phyloP scores from a whole-genome alignment of 139 green algal species.

The Coccomyxa sp. region DNA sequence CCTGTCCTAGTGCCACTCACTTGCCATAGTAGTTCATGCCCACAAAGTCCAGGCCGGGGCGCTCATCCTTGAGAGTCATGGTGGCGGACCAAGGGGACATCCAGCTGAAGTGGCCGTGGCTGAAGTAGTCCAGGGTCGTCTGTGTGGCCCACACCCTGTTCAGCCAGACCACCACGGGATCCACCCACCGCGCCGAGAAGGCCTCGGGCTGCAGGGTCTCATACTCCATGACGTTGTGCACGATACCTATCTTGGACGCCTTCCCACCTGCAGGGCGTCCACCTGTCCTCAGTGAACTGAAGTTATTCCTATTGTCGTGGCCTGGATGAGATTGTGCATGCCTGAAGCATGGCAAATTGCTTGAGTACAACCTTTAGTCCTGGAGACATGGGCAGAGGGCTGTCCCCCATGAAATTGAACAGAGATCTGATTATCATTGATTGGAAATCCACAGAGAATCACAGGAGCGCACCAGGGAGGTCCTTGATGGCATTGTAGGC shows the following conservation, averaged over 20 bases:
- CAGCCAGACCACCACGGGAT: conserved; percentile 17
- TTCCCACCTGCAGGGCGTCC: too few species aligned
- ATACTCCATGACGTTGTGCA: conserved; percentile 58
- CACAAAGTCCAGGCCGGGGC: conserved; percentile 42
- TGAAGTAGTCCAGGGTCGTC: conserved; percentile 40
- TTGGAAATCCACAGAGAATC: too few species aligned
- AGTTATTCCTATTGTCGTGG: too few species aligned
- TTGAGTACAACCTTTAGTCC: too few species aligned
- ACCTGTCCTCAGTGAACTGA: too few species aligned
- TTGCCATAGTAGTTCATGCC: conserved; percentile 59
- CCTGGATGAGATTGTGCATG: too few species aligned
- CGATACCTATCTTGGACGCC: conserved; percentile 33
- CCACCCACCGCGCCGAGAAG: conserved; percentile 26
- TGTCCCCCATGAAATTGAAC: too few species aligned
- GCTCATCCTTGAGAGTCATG: conserved; percentile 6
- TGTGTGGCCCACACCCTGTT: conserved; percentile 48
- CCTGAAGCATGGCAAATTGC: too few species aligned
- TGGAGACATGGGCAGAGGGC: too few species aligned
- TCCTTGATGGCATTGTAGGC: conserved; percentile 68
- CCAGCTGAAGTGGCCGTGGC: conserved; percentile 43
- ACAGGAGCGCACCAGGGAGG: conserved; percentile 22
- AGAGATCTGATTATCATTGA: too few species aligned
- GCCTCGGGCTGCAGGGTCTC: conserved; percentile 24
- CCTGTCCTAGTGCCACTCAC: background rate
- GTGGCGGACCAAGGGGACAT: background rate